These are phyloP conservation scores for Hypsizygus ulmarius DNA, from an alignment of 1,284 basidiomycete genomes.

Conservation along the genomic window DNA sequence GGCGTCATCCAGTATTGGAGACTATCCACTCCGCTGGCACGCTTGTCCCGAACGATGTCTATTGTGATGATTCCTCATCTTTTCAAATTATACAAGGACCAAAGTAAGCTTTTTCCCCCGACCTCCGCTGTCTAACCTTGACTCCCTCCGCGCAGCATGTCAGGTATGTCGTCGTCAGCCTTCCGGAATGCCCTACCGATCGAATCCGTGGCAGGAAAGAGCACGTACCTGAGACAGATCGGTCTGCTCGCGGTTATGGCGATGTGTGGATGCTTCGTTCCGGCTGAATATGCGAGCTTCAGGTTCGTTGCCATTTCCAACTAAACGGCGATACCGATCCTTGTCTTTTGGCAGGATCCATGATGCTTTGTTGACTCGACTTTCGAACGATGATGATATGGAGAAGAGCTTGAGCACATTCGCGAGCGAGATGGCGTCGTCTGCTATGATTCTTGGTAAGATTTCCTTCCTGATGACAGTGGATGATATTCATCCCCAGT, in stretches of 20 bases:
- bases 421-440: slow-evolving; percentile 88
- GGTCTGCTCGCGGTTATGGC: slow-evolving; percentile 85
- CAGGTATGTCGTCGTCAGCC: slow-evolving; percentile 44
- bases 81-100: slow-evolving; percentile 91
- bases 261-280: slow-evolving; percentile 87
- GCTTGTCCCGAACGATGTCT: slow-evolving; percentile 85
- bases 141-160: slow-evolving; percentile 61
- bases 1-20: slow-evolving; percentile 86
- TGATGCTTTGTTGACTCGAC: slow-evolving; percentile 79
- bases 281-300: slow-evolving; percentile 88
- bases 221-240: slow-evolving; percentile 87
- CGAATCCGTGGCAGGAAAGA: slow-evolving; percentile 62
- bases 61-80: slow-evolving; percentile 73
- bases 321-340: neutral
- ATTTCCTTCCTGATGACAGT: slow-evolving; percentile 1
- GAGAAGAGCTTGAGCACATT: slow-evolving; percentile 90
- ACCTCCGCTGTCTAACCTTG: neutral
- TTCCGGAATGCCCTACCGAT: neutral
- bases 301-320: slow-evolving; percentile 38
- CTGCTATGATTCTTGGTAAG: slow-evolving; percentile 81
- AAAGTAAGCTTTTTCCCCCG: slow-evolving; percentile 55
- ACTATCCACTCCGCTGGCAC: slow-evolving; percentile 64
- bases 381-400: slow-evolving; percentile 91
- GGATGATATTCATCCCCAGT: neutral
- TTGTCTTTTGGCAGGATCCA: slow-evolving; percentile 52